Base-by-base conservation (phyloP, 2,329 filamentous ascomycete genomes). In the Ilyonectria robusta region DNA sequence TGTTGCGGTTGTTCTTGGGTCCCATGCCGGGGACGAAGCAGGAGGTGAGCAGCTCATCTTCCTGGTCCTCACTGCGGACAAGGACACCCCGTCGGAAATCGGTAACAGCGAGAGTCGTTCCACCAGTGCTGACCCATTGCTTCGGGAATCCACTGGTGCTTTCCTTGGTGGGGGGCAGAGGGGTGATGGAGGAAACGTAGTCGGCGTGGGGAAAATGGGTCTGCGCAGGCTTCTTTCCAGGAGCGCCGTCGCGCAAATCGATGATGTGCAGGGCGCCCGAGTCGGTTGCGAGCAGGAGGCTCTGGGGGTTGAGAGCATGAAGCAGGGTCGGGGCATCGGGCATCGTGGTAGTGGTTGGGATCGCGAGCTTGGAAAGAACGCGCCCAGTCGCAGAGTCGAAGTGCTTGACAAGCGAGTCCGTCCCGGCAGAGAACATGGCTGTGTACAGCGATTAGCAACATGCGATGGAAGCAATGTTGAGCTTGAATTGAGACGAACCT, bases 51-150 rank as follows among this genome's bases (percentile, higher is more conserved):
- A 98, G 83, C 81, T 98, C 94, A 71, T 98, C 95, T 75, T 97
- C 96, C 78, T 98, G 96, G 76, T 98, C 94, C 77, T 98, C 96
- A 72, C 94, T 97, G 66, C 92, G 92, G 3, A 95, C 92, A 48
- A 98, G 84, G 6, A 98, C 93, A 15, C 95, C 95, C 54, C 93
- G 88, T 26, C 95, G 90, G 50, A 98, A 84, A 78, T 99, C 96
- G 0, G 94, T 97, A 42, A 98, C 91, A 1, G 94, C 94, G 21
- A 99, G 84, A 0, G 95, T 98, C 2, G 94, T 95, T 50, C 94
- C 95, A 37, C 96, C 96, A 0, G 95, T 98, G 42, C 93, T 96
- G 59, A 98, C 88, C 93, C 94, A 99, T 82, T 98, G 95, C 82
- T 97, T 97, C 75, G 93, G 91, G 79, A 93, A 95, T 6, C 95